Percentiles rank a stretch among this genome's conserved stretches.
Conservation (phyloP, 2,329 filamentous ascomycete genomes). For the Gliomastix tumulicola region DNA sequence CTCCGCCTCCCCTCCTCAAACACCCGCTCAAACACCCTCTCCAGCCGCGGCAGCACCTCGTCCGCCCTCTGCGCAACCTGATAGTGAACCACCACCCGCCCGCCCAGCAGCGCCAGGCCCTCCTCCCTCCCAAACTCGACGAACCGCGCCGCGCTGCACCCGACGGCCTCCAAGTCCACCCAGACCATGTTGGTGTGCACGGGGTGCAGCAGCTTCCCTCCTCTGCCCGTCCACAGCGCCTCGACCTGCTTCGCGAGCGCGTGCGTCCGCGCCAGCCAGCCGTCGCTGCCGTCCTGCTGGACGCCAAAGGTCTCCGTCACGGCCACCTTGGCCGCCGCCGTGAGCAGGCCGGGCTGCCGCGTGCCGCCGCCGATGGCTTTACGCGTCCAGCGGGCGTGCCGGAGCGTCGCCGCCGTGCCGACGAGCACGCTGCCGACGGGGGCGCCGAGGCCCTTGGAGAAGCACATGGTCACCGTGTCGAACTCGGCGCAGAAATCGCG, state of each 20-base stretch:
- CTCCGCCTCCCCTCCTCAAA: slow-evolving; percentile 11
- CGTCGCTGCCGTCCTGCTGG: slow-evolving; percentile 32
- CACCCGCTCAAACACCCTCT: slow-evolving; percentile 41
- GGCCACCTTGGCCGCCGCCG: slow-evolving; percentile 64
- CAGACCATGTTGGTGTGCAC: slow-evolving; percentile 92
- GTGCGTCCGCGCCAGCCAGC: slow-evolving; percentile 55
- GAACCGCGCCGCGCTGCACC: slow-evolving; percentile 31
- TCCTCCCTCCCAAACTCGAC: slow-evolving; percentile 28
- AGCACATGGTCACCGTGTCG: slow-evolving; percentile 71
- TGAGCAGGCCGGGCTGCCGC: slow-evolving; percentile 65
- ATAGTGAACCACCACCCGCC: slow-evolving; percentile 40
- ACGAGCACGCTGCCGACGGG: slow-evolving; percentile 74
- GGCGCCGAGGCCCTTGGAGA: slow-evolving; percentile 77
- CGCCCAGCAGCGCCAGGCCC: slow-evolving; percentile 32
- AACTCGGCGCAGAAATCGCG: slow-evolving; percentile 62
- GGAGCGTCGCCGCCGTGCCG: slow-evolving; percentile 29
- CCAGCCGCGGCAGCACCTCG: slow-evolving; percentile 50
- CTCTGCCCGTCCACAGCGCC: slow-evolving; percentile 62
- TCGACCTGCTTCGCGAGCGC: slow-evolving; percentile 56
- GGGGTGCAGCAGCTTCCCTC: slow-evolving; percentile 61
- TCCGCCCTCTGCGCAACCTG: slow-evolving; percentile 57
- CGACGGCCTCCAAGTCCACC: slow-evolving; percentile 63
- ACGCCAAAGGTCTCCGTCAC: slow-evolving; percentile 42
- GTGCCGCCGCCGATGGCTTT: slow-evolving; percentile 73
- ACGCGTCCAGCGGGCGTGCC: slow-evolving; percentile 37